These are phyloP conservation scores for Boletellus sp. DNA, from an alignment of 768 basidiomycete genomes.

Conservation along the genomic window DNA sequence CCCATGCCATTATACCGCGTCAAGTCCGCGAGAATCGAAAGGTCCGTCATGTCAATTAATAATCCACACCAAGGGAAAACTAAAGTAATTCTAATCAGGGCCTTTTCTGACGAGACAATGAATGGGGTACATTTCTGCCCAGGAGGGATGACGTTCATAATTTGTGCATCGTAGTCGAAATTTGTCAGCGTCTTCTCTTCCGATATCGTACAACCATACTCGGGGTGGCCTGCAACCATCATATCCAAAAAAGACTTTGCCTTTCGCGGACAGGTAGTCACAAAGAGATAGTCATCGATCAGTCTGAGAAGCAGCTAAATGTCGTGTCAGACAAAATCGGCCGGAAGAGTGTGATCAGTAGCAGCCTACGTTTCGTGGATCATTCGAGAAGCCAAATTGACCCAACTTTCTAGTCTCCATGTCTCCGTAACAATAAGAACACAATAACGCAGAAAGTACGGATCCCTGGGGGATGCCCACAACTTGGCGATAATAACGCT, in stretches of 20 bases:
- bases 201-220: constrained; percentile 91
- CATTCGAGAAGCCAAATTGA: constrained; percentile 47
- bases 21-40: constrained; percentile 82
- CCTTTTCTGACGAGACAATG: not conserved
- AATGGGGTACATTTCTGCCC: constrained; percentile 38
- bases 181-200: constrained; percentile 86
- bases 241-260: constrained; percentile 67
- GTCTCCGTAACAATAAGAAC: constrained; percentile 93
- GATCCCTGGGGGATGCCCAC: constrained; percentile 98
- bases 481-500: constrained; percentile 79
- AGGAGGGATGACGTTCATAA: constrained; percentile 51
- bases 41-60: constrained; percentile 65
- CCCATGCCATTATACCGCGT: constrained; percentile 59
- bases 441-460: constrained; percentile 89
- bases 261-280: constrained; percentile 61
- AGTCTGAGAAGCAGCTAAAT: constrained; percentile 72
- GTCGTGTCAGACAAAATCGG: not conserved
- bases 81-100: constrained; percentile 24
- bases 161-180: constrained; percentile 61
- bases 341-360: not conserved
- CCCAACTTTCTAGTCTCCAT: constrained; percentile 57
- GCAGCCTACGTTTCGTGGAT: constrained; percentile 57
- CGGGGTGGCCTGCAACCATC: constrained; percentile 85
- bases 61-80: constrained; percentile 96
- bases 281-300: constrained; percentile 92